A percentile compares a stretch with the other conserved stretches of the same genome.
These are phyloP conservation scores for Stemphylium beticola DNA, from an alignment of 2,329 filamentous ascomycete species.

Conservation along the genomic window DNA sequence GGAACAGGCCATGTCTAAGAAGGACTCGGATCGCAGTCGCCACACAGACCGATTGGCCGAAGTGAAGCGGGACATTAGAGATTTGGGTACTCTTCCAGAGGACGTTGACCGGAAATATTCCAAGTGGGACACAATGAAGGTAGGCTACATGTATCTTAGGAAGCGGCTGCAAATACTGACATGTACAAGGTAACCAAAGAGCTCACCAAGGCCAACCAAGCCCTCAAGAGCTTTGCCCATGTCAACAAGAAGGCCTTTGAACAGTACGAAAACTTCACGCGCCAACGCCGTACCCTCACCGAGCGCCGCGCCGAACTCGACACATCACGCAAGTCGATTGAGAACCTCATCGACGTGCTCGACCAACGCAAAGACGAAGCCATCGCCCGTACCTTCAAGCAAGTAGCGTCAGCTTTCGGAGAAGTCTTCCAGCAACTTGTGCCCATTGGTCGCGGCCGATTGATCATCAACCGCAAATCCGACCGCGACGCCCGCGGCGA, in stretches of 20 bases:
- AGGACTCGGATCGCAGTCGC: constrained; percentile 83
- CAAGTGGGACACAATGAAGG: constrained; percentile 77
- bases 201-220: constrained; percentile 89
- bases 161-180: constrained; percentile 12
- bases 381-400: constrained; percentile 97
- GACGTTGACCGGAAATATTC: constrained; percentile 93
- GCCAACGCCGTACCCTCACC: constrained; percentile 84
- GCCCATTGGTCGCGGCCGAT: constrained; percentile 85
- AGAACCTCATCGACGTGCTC: constrained; percentile 88
- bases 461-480: constrained; percentile 90
- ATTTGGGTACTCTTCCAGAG: constrained; percentile 90
- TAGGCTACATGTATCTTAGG: constrained; percentile 45
- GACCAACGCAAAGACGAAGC: constrained; percentile 97
- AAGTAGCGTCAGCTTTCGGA: constrained; percentile 92
- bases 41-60: constrained; percentile 79
- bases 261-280: constrained; percentile 97
- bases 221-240: constrained; percentile 93
- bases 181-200: constrained; percentile 52
- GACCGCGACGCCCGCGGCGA: constrained; percentile 70
- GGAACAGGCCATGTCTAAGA: constrained; percentile 90
- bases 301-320: constrained; percentile 87
- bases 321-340: constrained; percentile 82
- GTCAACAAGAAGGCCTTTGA: constrained; percentile 99
- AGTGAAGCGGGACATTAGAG: constrained; percentile 85
- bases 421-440: constrained; percentile 95